These are phyloP conservation scores for Gracilaria vermiculophylla DNA, from an alignment of 23 red algal genomes.

Conservation along the genomic window DNA sequence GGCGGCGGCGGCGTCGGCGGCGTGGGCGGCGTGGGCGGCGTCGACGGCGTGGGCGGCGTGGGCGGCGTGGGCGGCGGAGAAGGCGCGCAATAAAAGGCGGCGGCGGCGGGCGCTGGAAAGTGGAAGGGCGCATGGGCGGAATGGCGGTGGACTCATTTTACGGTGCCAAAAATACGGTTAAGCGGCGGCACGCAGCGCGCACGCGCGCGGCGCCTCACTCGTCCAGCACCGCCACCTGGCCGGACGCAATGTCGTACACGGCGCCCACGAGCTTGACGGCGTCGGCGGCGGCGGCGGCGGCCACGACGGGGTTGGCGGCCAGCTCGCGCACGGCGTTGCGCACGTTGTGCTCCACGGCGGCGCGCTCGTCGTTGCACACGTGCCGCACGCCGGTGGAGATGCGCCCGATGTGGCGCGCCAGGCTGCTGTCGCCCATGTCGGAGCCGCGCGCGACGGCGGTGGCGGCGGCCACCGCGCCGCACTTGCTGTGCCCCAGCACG, in stretches of 20 bases:
- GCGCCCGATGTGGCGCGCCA: not conserved
- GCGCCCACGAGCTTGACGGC: conserved; percentile 27
- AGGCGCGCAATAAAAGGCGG: no score
- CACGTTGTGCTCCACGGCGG: conserved; percentile 31
- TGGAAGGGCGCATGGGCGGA: not conserved
- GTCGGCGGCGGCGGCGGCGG: not conserved
- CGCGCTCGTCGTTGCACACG: not conserved
- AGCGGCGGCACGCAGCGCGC: not conserved
- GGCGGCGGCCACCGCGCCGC: conserved; percentile 75
- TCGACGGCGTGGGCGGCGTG: no score
- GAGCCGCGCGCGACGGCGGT: conserved; percentile 21
- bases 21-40: no score
- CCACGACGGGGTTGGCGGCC: not conserved
- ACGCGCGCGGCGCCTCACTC: not conserved
- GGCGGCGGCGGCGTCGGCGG: no score
- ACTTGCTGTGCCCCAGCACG: conserved; percentile 80
- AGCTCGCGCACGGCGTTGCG: conserved; percentile 7
- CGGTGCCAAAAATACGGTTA: not conserved
- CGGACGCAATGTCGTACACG: conserved; percentile 42
- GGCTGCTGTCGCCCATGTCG: not conserved
- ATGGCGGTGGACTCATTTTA: not conserved
- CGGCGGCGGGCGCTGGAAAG: no score
- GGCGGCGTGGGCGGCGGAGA: no score
- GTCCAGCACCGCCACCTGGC: conserved; percentile 15
- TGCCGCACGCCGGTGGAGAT: conserved; percentile 29